phyloP scores from a whole-genome alignment of 192 early-diverging fungal species.

The Lobosporangium transversale region DNA sequence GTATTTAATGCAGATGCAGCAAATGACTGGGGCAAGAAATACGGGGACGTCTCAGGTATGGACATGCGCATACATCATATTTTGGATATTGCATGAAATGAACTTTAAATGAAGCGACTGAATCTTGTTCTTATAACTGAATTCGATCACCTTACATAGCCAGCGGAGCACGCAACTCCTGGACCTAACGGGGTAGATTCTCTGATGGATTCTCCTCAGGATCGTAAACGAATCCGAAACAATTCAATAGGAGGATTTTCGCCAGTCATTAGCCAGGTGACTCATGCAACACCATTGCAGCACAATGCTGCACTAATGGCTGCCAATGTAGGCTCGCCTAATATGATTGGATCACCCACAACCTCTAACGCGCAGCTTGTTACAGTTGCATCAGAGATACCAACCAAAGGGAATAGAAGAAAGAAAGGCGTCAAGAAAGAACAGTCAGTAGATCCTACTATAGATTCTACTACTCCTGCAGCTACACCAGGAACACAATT shows the following conservation, averaged over 20 bases:
- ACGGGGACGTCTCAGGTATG: slow-evolving; percentile 15
- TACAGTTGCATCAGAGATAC: slow-evolving; percentile 10
- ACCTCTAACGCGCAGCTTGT: slow-evolving; percentile 17
- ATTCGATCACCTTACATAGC: background rate
- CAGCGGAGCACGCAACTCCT: slow-evolving; percentile 16
- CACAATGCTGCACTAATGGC: slow-evolving; percentile 24
- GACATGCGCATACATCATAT: background rate
- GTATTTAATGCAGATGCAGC: slow-evolving; percentile 17
- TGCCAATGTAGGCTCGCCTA: slow-evolving; percentile 30
- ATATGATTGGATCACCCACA: slow-evolving; percentile 28
- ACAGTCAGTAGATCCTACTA: slow-evolving; percentile 24
- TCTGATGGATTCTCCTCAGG: slow-evolving; percentile 27
- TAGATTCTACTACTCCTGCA: background rate
- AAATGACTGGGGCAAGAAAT: slow-evolving; percentile 4
- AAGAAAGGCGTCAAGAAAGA: slow-evolving; percentile 46
- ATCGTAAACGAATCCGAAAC: slow-evolving; percentile 40
- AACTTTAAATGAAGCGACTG: no score
- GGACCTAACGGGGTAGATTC: slow-evolving; percentile 23
- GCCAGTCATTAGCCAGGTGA: slow-evolving; percentile 18
- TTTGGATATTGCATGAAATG: no score
- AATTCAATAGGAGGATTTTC: slow-evolving; percentile 43
- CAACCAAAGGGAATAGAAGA: slow-evolving; percentile 20
- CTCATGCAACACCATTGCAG: slow-evolving; percentile 30
- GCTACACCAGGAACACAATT: slow-evolving; percentile 18
- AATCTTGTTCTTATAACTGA: background rate